These are phyloP conservation scores for Fusarium nygamai DNA, from an alignment of 2,329 filamentous ascomycete genomes.

Conservation along the genomic window DNA sequence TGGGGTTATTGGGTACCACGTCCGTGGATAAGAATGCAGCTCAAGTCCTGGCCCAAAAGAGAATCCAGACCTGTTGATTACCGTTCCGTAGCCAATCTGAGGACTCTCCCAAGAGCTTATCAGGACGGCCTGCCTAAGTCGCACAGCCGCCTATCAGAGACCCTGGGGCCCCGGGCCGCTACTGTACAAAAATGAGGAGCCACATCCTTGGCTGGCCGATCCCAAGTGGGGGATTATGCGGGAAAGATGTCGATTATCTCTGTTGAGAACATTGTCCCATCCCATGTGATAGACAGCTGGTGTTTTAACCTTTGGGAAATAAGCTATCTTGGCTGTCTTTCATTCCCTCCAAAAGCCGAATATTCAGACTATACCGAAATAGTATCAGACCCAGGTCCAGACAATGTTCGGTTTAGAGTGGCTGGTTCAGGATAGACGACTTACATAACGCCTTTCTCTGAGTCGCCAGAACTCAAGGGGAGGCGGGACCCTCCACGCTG, in stretches of 20 bases:
- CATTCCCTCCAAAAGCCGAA: conserved; percentile 3
- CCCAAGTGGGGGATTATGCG: conserved; percentile 14
- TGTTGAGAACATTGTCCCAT: neutral
- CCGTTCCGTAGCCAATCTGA: conserved; percentile 19
- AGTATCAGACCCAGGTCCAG: conserved; percentile 3
- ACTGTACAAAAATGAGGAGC: conserved; percentile 11
- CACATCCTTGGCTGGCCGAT: conserved; percentile 30
- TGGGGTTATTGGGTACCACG: conserved; percentile 18
- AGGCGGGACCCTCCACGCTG: conserved; percentile 30
- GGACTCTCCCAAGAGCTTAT: conserved; percentile 24
- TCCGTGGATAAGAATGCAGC: conserved; percentile 9
- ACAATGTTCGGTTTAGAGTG: conserved; percentile 25
- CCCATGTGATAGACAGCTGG: conserved; percentile 2
- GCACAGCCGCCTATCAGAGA: conserved; percentile 20
- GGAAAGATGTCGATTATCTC: neutral
- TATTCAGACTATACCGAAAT: conserved; percentile 19
- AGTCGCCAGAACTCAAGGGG: conserved; percentile 23
- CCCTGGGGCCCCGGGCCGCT: conserved; percentile 23
- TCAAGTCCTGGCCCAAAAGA: conserved; percentile 2
- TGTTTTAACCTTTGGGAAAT: neutral
- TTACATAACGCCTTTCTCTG: conserved; percentile 36
- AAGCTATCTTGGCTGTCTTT: neutral
- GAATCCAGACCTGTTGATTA: conserved; percentile 8
- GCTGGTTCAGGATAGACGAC: conserved; percentile 8
- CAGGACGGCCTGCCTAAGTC: conserved; percentile 11